A percentile compares a stretch with the other conserved stretches of the same genome.
Conservation (phyloP, 495 filamentous ascomycete genomes). For the Acidiella bohemica region DNA sequence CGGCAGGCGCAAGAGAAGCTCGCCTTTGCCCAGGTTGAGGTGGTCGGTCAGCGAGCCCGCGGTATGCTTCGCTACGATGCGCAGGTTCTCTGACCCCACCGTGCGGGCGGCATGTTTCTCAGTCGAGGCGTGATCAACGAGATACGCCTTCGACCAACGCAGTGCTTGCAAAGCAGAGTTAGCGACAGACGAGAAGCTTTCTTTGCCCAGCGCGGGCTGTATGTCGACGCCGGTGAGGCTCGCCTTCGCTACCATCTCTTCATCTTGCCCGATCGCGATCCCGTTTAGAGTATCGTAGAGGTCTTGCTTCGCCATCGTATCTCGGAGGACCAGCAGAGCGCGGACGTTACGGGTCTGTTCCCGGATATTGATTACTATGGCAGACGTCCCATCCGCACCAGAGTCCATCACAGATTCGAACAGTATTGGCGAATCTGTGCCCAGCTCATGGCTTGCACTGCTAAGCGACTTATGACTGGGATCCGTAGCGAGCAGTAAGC, state of each 20-base stretch:
- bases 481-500: slow-evolving; percentile 59
- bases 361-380: slow-evolving; percentile 54
- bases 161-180: slow-evolving; percentile 26
- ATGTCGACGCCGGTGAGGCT: slow-evolving; percentile 49
- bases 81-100: slow-evolving; percentile 54
- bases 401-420: slow-evolving; percentile 61
- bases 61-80: slow-evolving; percentile 35
- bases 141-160: slow-evolving; percentile 33
- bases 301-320: slow-evolving; percentile 47
- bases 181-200: slow-evolving; percentile 30
- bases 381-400: slow-evolving; percentile 31
- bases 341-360: slow-evolving; percentile 50
- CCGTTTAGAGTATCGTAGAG: slow-evolving; percentile 59
- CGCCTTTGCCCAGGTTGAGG: slow-evolving; percentile 29
- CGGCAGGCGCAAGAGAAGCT: slow-evolving; percentile 28
- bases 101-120: slow-evolving; percentile 36
- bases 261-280: slow-evolving; percentile 44
- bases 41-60: slow-evolving; percentile 28
- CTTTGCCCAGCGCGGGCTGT: slow-evolving; percentile 40
- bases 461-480: slow-evolving; percentile 62
- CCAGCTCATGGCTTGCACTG: slow-evolving; percentile 51
- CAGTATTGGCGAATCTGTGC: slow-evolving; percentile 47
- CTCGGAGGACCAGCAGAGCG: slow-evolving; percentile 61
- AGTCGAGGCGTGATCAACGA: slow-evolving; percentile 29
- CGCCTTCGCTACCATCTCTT: slow-evolving; percentile 48